A percentile compares a stretch with the other conserved stretches of the same genome.
phyloP scores from a whole-genome alignment of 192 early-diverging fungal species.

The Nowakowskiella sp. region DNA sequence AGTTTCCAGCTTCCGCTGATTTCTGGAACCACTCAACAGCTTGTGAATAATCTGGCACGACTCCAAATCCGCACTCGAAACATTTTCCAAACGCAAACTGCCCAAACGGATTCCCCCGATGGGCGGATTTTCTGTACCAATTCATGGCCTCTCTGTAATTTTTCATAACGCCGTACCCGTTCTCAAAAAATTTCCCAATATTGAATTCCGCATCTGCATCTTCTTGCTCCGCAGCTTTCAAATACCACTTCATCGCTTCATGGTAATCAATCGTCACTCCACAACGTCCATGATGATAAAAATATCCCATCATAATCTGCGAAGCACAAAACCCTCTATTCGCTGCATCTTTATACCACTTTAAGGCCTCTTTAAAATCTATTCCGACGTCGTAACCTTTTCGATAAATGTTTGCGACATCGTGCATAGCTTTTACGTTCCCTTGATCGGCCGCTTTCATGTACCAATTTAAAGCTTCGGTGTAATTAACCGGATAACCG shows the following conservation, averaged over 20 bases:
- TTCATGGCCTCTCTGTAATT: constrained; percentile 8
- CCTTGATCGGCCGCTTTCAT: constrained; percentile 10
- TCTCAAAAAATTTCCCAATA: constrained; percentile 2
- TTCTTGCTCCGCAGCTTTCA: constrained; percentile 10
- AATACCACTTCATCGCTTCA: constrained; percentile 28
- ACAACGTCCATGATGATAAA: constrained; percentile 30
- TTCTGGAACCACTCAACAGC: background rate
- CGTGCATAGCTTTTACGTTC: constrained; percentile 11
- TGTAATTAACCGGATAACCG: too few relatives aligned
- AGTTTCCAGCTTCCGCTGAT: background rate
- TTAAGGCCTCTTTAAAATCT: constrained; percentile 20
- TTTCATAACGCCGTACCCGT: background rate
- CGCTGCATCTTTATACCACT: constrained; percentile 35
- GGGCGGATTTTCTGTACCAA: constrained; percentile 10
- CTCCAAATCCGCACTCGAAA: constrained; percentile 2
- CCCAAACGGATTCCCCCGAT: constrained; percentile 19
- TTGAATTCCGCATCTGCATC: constrained; percentile 14
- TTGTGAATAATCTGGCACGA: background rate
- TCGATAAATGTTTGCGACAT: constrained; percentile 39
- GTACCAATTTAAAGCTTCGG: constrained; percentile 12
- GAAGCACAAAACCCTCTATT: constrained; percentile 20
- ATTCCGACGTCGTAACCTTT: constrained; percentile 26
- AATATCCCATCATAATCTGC: constrained; percentile 35
- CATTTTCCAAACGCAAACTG: constrained; percentile 21
- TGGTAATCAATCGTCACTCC: constrained; percentile 35